These are phyloP conservation scores for Fonsecaea nubica DNA, from an alignment of 2,329 filamentous ascomycete species.

Conservation along the genomic window DNA sequence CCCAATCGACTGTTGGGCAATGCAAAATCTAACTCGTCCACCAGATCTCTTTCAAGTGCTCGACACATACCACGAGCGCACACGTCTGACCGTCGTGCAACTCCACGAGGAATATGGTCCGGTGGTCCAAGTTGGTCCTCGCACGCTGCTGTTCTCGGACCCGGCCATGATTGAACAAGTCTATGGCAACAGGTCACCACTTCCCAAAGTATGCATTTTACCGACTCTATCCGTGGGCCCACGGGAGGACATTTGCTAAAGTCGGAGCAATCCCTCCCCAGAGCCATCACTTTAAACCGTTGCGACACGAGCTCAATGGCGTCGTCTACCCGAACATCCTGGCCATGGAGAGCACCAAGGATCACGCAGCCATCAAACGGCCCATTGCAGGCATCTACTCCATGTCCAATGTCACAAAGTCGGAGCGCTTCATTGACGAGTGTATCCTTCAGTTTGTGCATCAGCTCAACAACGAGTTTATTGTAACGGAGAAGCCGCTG, in stretches of 20 bases:
- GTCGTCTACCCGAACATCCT: background rate
- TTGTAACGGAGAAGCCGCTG: background rate
- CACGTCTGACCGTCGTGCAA: background rate
- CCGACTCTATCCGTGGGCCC: background rate
- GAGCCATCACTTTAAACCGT: background rate
- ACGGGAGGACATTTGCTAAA: background rate
- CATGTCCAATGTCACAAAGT: conserved; percentile 1
- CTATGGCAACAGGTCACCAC: background rate
- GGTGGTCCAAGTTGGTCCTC: background rate
- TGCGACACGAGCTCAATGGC: background rate
- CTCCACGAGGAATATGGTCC: background rate
- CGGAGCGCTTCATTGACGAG: conserved; percentile 3
- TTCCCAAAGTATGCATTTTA: background rate
- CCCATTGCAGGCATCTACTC: background rate
- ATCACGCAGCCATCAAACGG: background rate
- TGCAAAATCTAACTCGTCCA: background rate
- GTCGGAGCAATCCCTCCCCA: background rate
- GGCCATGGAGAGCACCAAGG: background rate
- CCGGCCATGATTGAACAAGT: conserved; percentile 3
- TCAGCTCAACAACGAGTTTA: background rate
- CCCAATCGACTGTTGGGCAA: background rate
- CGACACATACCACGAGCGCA: conserved; percentile 11
- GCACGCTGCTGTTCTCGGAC: background rate
- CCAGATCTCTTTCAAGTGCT: conserved; percentile 13
- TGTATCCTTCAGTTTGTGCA: conserved; percentile 2